Conservation (phyloP, 2,329 filamentous ascomycete genomes). For the Helotiales sp. region DNA sequence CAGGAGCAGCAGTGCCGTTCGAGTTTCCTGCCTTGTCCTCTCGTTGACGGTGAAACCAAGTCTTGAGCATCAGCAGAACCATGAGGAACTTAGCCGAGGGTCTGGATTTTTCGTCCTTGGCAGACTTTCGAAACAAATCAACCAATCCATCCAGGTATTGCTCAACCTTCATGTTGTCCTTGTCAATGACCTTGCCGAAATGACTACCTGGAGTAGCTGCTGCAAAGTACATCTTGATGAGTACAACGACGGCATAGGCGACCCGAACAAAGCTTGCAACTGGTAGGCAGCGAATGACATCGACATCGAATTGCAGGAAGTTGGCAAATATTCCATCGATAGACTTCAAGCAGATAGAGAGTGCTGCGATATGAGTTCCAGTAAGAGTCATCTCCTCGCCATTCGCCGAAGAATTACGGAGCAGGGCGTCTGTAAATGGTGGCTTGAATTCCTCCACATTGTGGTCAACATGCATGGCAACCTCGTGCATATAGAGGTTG, state of each 20-base stretch:
- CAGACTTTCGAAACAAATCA: conserved; percentile 67
- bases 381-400: conserved; percentile 33
- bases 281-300: conserved; percentile 55
- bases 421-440: conserved; percentile 41
- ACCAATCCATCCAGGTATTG: conserved; percentile 73
- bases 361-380: conserved; percentile 53
- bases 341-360: conserved; percentile 57
- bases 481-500: conserved; percentile 63
- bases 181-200: conserved; percentile 71
- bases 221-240: conserved; percentile 65
- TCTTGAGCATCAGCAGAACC: conserved; percentile 71
- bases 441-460: conserved; percentile 56
- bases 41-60: conserved; percentile 55
- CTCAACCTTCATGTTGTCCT: conserved; percentile 67
- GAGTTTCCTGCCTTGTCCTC: conserved; percentile 32
- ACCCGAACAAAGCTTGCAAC: conserved; percentile 57
- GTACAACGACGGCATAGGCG: conserved; percentile 60
- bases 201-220: conserved; percentile 67
- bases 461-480: conserved; percentile 61
- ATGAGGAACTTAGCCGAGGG: conserved; percentile 73
- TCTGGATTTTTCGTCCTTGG: conserved; percentile 66
- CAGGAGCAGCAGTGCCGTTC: background rate
- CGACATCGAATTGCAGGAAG: conserved; percentile 53
- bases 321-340: conserved; percentile 59
- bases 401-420: conserved; percentile 24